Percentiles rank a stretch among this genome's conserved stretches.
phyloP scores from a whole-genome alignment of 1,284 basidiomycete species.

The Anthracocystis walkeri region DNA sequence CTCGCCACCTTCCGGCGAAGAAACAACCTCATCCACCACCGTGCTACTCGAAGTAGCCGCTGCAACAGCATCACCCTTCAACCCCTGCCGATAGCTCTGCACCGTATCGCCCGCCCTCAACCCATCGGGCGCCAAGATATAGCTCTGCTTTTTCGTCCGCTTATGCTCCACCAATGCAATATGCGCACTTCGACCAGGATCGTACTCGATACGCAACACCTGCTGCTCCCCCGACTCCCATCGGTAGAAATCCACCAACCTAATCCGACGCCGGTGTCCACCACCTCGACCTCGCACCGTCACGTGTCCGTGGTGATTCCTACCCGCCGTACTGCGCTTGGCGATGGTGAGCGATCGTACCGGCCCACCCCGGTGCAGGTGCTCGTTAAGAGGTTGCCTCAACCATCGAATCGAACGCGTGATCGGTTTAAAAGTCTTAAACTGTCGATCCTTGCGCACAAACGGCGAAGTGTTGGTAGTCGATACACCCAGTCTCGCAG shows the following conservation, averaged over 20 bases:
- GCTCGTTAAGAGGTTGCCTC: constrained; percentile 81
- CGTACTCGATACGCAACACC: constrained; percentile 94
- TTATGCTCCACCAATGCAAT: constrained; percentile 84
- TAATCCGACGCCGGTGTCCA: constrained; percentile 87
- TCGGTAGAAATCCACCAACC: constrained; percentile 84
- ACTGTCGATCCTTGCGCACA: constrained; percentile 71
- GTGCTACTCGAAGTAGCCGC: constrained; percentile 12
- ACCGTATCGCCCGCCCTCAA: constrained; percentile 88
- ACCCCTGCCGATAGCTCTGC: constrained; percentile 78
- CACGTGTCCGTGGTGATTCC: constrained; percentile 83
- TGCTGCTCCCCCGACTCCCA: constrained; percentile 83
- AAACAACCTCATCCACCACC: constrained; percentile 26
- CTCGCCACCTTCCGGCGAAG: constrained; percentile 13
- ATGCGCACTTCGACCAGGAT: constrained; percentile 92
- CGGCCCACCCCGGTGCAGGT: constrained; percentile 85
- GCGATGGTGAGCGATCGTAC: constrained; percentile 83
- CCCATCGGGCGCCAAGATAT: constrained; percentile 92
- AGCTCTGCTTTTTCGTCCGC: constrained; percentile 76
- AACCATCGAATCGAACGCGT: constrained; percentile 88
- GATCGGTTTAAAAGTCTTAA: constrained; percentile 91
- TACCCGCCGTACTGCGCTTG: constrained; percentile 85
- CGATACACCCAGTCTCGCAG: constrained; percentile 60
- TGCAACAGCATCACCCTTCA: constrained; percentile 9
- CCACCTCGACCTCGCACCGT: constrained; percentile 91
- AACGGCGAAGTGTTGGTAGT: constrained; percentile 58